Base-by-base conservation (phyloP, 2,329 filamentous ascomycete species). In the Cladophialophora exuberans region DNA sequence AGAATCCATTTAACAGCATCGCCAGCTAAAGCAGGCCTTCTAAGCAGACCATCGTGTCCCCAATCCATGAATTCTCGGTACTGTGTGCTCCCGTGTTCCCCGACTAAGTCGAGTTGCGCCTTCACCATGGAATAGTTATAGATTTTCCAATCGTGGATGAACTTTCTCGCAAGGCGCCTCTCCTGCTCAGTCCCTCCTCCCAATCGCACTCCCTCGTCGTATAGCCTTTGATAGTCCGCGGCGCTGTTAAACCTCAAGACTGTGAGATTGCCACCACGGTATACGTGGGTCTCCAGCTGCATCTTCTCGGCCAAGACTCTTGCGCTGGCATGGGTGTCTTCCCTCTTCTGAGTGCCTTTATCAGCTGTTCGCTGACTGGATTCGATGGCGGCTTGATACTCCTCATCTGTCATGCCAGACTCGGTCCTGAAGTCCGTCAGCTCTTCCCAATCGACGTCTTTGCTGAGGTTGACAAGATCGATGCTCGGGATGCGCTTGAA, bases 141-240 rank as follows among this genome's bases (percentile, higher is more conserved):
- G 1, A 49, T 22, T n/a, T 44, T 30, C 22, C 36, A 54, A 17
- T 49, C 42, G 4, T 55, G 20, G 3, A 55, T 58, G 17, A 58
- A 58, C 6, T n/a, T 15, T 22, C 31, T 54, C 9, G 55, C 51
- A 17, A 26, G 10, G 6, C 4, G 3, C 11, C 64, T 62, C 54
- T 72, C 65, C 36, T 63, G 61, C n/a, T 63, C 56, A 3, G 66
- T 71, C 6, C 69, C 70, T 62, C 72, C 71, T 3, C 67, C 67
- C 7, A 61, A 62, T 54, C 64, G 61, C 9, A 73, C 64, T 0
- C 67, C 71, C 30, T 56, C 56, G 13, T 67, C 62, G 48, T 70
- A 72, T n/a, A 72, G 64, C 44, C 62, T 63, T 35, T 65, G 59
- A 47, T 68, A 72, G 44, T 73, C 72, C 38, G 57, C 58, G 11